These are phyloP conservation scores for Pisolithus orientalis DNA, from an alignment of 768 basidiomycete genomes.

Conservation along the genomic window DNA sequence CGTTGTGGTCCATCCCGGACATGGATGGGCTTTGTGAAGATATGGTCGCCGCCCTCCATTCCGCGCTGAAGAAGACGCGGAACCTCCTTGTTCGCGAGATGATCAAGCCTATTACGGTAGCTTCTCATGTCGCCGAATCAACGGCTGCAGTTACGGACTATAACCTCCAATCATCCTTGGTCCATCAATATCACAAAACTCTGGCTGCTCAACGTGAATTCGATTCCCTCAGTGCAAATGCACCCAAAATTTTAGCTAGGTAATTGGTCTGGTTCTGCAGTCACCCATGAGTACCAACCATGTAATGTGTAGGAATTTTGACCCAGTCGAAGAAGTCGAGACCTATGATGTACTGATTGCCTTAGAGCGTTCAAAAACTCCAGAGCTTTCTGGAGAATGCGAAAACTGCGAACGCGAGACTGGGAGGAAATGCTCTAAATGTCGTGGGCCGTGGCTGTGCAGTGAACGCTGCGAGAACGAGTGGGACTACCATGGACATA, in stretches of 20 bases:
- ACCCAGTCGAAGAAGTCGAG: background rate
- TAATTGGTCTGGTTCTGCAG: background rate
- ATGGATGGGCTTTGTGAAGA: background rate
- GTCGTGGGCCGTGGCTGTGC: background rate
- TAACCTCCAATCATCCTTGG: background rate
- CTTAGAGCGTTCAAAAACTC: background rate
- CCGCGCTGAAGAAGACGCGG: background rate
- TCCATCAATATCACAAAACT: background rate
- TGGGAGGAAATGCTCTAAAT: background rate
- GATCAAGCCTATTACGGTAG: background rate
- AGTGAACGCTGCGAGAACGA: background rate
- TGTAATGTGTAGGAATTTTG: background rate
- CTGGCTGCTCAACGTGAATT: background rate
- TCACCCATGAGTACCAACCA: background rate
- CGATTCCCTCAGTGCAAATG: background rate
- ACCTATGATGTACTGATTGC: no score
- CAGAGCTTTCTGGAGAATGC: background rate
- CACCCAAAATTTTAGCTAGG: background rate
- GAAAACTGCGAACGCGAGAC: background rate
- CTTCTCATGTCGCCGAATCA: background rate
- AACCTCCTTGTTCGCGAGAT: background rate
- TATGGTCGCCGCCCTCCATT: background rate
- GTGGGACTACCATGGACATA: background rate
- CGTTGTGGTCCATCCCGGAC: constrained; percentile 1
- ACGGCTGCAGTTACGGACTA: background rate